Percentiles rank a stretch among this genome's conserved stretches.
phyloP scores from a whole-genome alignment of 495 filamentous ascomycete genomes.

The Aspergillus cristatus region DNA sequence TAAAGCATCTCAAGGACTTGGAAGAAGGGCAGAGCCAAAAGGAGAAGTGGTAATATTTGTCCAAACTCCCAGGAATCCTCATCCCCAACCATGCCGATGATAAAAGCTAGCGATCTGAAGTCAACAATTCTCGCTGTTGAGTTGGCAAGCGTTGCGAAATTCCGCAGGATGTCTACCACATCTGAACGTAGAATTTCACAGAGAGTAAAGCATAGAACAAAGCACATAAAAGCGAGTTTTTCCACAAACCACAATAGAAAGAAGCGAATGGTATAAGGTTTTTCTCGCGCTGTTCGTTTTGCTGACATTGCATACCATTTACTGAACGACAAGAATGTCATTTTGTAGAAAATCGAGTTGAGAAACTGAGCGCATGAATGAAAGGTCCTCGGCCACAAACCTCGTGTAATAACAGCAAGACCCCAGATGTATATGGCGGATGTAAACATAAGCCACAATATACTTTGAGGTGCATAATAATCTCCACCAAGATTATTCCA shows the following conservation, averaged over 20 bases:
- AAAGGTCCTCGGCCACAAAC: not conserved
- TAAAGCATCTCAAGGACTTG: constrained; percentile 2
- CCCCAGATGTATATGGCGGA: not conserved
- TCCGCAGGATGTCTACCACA: not conserved
- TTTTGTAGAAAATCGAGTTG: not conserved
- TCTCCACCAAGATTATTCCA: not conserved
- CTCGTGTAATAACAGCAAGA: not conserved
- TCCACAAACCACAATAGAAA: not conserved
- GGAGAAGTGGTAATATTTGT: not conserved
- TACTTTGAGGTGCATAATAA: not conserved
- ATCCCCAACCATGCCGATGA: no score
- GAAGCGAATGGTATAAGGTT: not conserved
- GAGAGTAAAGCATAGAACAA: not conserved
- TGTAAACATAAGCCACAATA: not conserved
- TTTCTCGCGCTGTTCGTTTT: not conserved
- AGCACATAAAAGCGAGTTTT: not conserved
- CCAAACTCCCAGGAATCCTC: constrained; percentile 1
- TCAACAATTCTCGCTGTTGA: not conserved
- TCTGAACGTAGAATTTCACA: not conserved
- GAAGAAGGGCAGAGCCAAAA: not conserved
- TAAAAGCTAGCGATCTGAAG: not conserved
- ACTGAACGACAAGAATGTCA: not conserved
- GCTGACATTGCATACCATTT: not conserved
- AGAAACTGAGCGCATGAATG: not conserved
- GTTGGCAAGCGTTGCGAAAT: not conserved